phyloP scores from a whole-genome alignment of 495 filamentous ascomycete genomes.

The Penicillium angulare region DNA sequence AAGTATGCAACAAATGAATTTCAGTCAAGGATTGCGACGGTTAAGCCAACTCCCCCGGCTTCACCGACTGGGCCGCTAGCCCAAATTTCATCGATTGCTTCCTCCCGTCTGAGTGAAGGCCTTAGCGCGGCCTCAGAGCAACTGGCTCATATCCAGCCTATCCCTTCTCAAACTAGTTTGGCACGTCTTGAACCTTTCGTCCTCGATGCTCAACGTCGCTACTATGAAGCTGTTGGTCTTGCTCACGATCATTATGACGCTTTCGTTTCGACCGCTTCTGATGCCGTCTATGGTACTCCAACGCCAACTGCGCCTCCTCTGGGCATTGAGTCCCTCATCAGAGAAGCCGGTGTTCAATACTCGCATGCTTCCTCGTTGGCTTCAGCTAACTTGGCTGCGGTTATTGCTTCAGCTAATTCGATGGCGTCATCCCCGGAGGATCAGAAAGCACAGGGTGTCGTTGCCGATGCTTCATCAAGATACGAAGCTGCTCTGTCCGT shows the following conservation, averaged over 20 bases:
- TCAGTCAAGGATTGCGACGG: slow-evolving; percentile 25
- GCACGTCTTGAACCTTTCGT: slow-evolving; percentile 53
- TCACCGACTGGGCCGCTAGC: slow-evolving; percentile 50
- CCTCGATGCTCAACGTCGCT: slow-evolving; percentile 64
- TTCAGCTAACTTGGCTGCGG: slow-evolving; percentile 45
- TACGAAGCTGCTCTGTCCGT: slow-evolving; percentile 49
- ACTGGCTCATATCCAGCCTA: slow-evolving; percentile 57
- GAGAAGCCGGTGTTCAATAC: slow-evolving; percentile 49
- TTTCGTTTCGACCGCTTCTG: slow-evolving; percentile 67
- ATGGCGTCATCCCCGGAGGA: slow-evolving; percentile 42
- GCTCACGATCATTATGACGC: slow-evolving; percentile 76
- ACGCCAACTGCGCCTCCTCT: slow-evolving; percentile 37
- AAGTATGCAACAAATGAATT: slow-evolving; percentile 59
- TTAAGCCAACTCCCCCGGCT: slow-evolving; percentile 32
- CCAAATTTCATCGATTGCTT: slow-evolving; percentile 63
- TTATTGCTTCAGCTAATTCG: slow-evolving; percentile 46
- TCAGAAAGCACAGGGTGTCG: slow-evolving; percentile 35
- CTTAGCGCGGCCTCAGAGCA: slow-evolving; percentile 64
- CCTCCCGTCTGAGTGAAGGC: slow-evolving; percentile 62
- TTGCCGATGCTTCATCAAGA: slow-evolving; percentile 48
- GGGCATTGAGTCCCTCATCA: slow-evolving; percentile 35
- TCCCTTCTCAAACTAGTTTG: slow-evolving; percentile 56
- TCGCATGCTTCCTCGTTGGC: slow-evolving; percentile 45
- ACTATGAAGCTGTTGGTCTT: slow-evolving; percentile 73
- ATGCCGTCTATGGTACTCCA: slow-evolving; percentile 51